Evolutionary conservation across 1,284 basidiomycete species (phyloP), one percentile per base, ranked within the genome.

Genomic region (Chondrostereum purpureum): DNA sequence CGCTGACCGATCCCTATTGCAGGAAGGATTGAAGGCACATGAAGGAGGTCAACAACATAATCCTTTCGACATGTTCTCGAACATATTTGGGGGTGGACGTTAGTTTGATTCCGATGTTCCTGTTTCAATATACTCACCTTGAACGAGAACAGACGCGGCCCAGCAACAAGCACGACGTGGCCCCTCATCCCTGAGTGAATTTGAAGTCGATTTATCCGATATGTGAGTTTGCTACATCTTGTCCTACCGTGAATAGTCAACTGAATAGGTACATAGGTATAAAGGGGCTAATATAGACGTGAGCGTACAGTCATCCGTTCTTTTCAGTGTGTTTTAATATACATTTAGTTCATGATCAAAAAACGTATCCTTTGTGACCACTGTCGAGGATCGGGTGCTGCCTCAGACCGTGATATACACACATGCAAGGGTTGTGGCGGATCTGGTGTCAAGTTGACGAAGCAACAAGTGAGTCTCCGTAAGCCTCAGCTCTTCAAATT

Each of bases 11-110:
- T 34, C 39, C 10, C 40, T 46, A 46, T n/a, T 40, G 44, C 47
- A 87, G 77, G 91, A 93, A 61, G 92, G 91, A 4, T 64, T 96
- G 47, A 90, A 90, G 63, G 86, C 88, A 33, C 90, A 92, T 52
- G 86, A 91, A 67, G 80, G 80, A 42, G 87, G 84, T 14, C 80
- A 82, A 50, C 73, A 73, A 33, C 68, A 79, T 34, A 90, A 94
- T 59, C 89, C 92, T n/a, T 91, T 95, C 59, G 93, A 96, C 60
- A 78, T 95, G 56, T 97, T 97, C 66, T 80, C 87, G 33, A 84
- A 70, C 56, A 95, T 96, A 73, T 97, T 97, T 57, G 92, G 92
- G 51, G 80, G 78, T 23, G 80, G 83, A 57, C 75, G 76, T 80
- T 49, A 60, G 78, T 71, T 18, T 13, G 47, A n/a, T 38, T 20